Conservation (phyloP, 148 eudicot genomes). For the Nepenthes gracilis region DNA sequence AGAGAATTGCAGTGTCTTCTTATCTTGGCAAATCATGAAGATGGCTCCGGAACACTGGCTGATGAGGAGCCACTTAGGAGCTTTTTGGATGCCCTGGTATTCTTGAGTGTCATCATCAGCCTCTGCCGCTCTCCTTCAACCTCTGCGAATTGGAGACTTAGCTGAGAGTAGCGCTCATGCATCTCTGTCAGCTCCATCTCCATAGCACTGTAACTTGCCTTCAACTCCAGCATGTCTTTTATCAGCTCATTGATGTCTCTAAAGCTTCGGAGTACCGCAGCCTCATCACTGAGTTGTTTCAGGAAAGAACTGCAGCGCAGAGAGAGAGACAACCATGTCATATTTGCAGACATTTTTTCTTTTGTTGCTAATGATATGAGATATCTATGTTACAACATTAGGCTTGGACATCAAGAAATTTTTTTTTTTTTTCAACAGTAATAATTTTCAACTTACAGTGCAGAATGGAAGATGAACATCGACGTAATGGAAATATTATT, state of each 20-base stretch:
- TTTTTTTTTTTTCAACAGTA: too few species aligned
- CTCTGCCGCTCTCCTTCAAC: constrained; percentile 97
- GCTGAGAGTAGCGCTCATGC: constrained; percentile 84
- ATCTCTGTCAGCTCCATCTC: constrained; percentile 75
- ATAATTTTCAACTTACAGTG: too few species aligned
- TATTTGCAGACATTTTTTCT: too few species aligned
- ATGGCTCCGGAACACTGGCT: constrained; percentile 15
- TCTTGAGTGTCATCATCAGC: constrained; percentile 74
- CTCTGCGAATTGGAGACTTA: constrained; percentile 87
- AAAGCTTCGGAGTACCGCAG: constrained; percentile 81
- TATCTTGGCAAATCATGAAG: constrained; percentile 6
- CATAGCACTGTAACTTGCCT: constrained; percentile 40
- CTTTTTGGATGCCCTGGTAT: constrained; percentile 47
- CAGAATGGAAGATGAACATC: too few species aligned
- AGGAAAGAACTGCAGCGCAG: constrained; percentile 58
- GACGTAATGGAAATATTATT: too few species aligned
- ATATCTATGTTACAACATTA: too few species aligned
- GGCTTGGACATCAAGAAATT: too few species aligned
- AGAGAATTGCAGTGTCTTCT: too few species aligned
- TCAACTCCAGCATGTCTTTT: constrained; percentile 71
- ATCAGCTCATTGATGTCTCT: constrained; percentile 86
- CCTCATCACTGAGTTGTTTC: constrained; percentile 87
- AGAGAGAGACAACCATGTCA: not conserved
- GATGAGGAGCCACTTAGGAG: constrained; percentile 31
- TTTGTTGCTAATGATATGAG: too few species aligned